These are phyloP conservation scores for Hypoxylon trugodes DNA, from an alignment of 495 filamentous ascomycete species.

Conservation along the genomic window DNA sequence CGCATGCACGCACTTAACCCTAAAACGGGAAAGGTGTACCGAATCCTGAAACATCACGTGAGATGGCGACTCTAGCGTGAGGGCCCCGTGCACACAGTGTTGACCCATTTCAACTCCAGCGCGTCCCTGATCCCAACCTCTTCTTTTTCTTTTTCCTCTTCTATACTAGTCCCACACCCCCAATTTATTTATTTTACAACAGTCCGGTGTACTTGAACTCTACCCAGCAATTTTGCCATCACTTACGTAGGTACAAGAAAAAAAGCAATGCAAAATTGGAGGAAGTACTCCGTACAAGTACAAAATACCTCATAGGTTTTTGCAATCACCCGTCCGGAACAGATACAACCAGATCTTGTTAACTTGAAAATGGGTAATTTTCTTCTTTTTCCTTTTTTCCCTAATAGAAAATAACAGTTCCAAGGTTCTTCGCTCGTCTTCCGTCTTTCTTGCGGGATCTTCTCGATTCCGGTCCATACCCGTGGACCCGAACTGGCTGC, in stretches of 20 bases:
- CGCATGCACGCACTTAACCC: constrained; percentile 32
- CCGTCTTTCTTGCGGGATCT: neutral
- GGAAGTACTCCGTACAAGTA: neutral
- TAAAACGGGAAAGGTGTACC: constrained; percentile 20
- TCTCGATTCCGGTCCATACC: neutral
- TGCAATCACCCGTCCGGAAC: neutral
- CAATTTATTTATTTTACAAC: neutral
- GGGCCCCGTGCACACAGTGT: constrained; percentile 23
- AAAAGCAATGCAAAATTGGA: neutral
- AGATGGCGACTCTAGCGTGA: constrained; percentile 42
- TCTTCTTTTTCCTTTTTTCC: neutral
- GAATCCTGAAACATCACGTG: constrained; percentile 42
- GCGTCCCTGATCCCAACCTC: constrained; percentile 29
- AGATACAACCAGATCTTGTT: too few species aligned
- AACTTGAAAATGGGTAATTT: too few species aligned
- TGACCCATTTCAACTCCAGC: constrained; percentile 5
- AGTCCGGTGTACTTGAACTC: constrained; percentile 1
- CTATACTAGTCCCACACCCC: neutral
- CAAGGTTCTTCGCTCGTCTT: too few species aligned
- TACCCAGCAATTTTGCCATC: neutral
- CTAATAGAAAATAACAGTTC: neutral
- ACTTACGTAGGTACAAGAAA: neutral
- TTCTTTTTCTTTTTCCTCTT: constrained; percentile 26
- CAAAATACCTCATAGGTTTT: neutral
- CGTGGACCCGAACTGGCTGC: neutral